Evolutionary conservation across 2,329 filamentous ascomycete genomes (phyloP), one percentile per base, ranked within the genome.

Genomic region (Diplodia scrobiculata): DNA sequence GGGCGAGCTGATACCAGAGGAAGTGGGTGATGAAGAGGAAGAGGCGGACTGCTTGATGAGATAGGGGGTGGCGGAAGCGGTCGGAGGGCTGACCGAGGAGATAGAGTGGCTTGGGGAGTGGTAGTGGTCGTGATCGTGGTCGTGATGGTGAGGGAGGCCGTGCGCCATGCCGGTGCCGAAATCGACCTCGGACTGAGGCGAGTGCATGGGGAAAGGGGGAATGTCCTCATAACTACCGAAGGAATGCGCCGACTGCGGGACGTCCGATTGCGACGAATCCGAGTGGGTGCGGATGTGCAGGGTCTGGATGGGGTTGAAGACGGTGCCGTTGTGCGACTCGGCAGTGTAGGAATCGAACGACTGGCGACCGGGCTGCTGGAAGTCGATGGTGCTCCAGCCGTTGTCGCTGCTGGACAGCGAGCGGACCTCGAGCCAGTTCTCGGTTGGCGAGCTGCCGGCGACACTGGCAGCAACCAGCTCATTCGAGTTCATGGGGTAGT

Each of bases 271-370:
- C 1, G 88, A 86, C 0, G 91, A 95, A 2, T 66, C 63, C 3
- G 93, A 97, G 72, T 90, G 88, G 65, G 89, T 93, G 71, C 93
- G 87, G 73, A 96, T 85, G 80, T 97, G 94, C 62, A 98, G 82
- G 0, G 92, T 96, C 79, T 97, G 91, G 68, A 89, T 87, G 1
- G 94, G 94, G 79, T 97, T 97, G 83, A 96, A 96, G 73, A 97
- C 93, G 70, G 91, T 88, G 14, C 81, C 80, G 67, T 79, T 80
- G 48, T 74, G 72, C 11, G 68, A 70, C 52, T 88, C 82, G 53
- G 41, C n/a, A 19, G 84, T 82, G 71, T 84, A 84, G 38, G 86
- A 84, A 71, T 94, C 90, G 71, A 90, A 87, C 45, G 88, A 89
- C 68, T 87, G 88, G 67, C 88, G 88, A 68, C 76, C 73, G 32